phyloP scores from a whole-genome alignment of 2,329 filamentous ascomycete genomes.

The Cryphonectria nitschkei region DNA sequence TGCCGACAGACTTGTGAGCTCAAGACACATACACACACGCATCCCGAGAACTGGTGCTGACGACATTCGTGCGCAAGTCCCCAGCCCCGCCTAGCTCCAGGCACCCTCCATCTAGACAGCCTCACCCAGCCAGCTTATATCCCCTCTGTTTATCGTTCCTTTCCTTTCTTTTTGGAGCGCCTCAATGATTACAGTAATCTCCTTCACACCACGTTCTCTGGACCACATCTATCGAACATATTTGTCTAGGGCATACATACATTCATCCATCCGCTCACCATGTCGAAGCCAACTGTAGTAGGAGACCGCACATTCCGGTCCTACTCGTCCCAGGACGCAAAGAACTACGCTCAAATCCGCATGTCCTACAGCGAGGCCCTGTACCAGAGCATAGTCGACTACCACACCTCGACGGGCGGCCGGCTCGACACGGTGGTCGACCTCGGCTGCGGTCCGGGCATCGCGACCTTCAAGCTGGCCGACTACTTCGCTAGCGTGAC shows the following conservation, averaged over 20 bases:
- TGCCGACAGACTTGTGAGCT: background rate
- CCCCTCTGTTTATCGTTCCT: too few relatives aligned
- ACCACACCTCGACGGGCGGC: conserved; percentile 52
- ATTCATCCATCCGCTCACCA: background rate
- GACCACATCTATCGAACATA: background rate
- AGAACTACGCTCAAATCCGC: conserved; percentile 48
- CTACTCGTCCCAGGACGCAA: conserved; percentile 48
- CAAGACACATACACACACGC: background rate
- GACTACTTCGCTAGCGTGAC: conserved; percentile 49
- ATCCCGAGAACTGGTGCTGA: too few relatives aligned
- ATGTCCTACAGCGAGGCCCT: conserved; percentile 48
- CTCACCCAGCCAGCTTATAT: too few relatives aligned
- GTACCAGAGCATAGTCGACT: conserved; percentile 50
- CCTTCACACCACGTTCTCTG: background rate
- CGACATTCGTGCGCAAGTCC: too few relatives aligned
- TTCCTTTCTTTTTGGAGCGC: too few relatives aligned
- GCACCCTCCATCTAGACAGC: too few relatives aligned
- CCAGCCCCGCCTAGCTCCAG: too few relatives aligned
- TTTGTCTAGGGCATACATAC: background rate
- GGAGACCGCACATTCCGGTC: conserved; percentile 49
- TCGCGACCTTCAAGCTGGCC: conserved; percentile 49
- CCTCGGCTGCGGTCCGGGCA: conserved; percentile 61
- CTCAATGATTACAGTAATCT: too few relatives aligned
- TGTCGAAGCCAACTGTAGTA: conserved; percentile 24
- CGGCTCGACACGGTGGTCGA: conserved; percentile 50